Conservation (phyloP, 331 rosid species). For the Cydonia oblonga region DNA sequence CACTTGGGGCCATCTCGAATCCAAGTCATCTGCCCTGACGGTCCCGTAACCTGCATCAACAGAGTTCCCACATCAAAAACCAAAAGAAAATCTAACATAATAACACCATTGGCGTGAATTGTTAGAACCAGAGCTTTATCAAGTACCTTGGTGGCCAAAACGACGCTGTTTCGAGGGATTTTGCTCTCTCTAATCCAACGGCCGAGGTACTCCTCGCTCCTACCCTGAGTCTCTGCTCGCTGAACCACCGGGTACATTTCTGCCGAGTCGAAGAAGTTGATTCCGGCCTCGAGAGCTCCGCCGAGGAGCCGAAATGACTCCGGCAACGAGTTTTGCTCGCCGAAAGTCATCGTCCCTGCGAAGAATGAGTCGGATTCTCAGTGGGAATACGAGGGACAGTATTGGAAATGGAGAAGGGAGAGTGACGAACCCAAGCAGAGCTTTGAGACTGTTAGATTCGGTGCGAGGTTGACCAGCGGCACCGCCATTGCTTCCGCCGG, state of each 20-base stretch:
- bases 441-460: constrained; percentile 54
- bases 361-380: background rate
- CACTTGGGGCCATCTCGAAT: constrained; percentile 75
- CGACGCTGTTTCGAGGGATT: constrained; percentile 45
- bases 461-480: constrained; percentile 60
- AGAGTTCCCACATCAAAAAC: background rate
- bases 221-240: constrained; percentile 57
- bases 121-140: too few relatives aligned
- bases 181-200: constrained; percentile 56
- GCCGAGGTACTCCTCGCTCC: constrained; percentile 77
- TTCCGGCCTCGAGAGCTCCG: constrained; percentile 53
- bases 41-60: constrained; percentile 62
- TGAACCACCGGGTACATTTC: constrained; percentile 98
- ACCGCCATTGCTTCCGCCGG: constrained; percentile 26
- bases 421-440: constrained; percentile 56
- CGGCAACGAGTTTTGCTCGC: constrained; percentile 57
- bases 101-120: background rate
- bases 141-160: constrained; percentile 68
- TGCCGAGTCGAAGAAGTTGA: constrained; percentile 88
- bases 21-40: constrained; percentile 93
- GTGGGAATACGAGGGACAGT: background rate
- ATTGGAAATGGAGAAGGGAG: background rate
- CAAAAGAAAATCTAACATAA: background rate
- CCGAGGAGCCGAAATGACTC: constrained; percentile 68
- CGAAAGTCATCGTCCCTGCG: constrained; percentile 92